Base-by-base conservation (phyloP, 1,139 yeast species). In the Taphrina deformans region DNA sequence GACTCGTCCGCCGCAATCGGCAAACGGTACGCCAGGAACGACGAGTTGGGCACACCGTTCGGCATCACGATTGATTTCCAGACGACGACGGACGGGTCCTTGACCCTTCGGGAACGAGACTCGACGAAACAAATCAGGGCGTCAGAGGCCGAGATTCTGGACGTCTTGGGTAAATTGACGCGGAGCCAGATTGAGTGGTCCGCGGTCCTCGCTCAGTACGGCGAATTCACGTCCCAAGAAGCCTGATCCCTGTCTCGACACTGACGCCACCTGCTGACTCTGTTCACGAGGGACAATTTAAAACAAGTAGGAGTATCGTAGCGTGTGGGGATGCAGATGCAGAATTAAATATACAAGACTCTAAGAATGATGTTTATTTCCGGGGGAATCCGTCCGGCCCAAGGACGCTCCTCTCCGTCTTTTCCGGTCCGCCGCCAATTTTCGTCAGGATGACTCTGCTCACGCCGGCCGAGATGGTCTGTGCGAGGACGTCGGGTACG, bases 11-110 rank as follows among this genome's bases (percentile, higher is more conserved):
- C 97, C 40, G 90, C 98, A 33, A 93, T 95, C 73, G 99, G 99
- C 80, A 90, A 92, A 82, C 88, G 99, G 80, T 95, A 95, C 75
- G 92, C 99, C 69, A 89, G 99, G 82, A 95, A 95, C 77, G 99
- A 95, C 78, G 99, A 95, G 80, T 85, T 95, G 77, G 99, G 99
- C 78, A 95, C 99, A 67, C 99, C 99, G 72, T 95, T 93, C 75
- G 99, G 99, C 78, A 85, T 95, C 77, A 95, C 99, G 70, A 88
- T 95, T 73, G 99, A 95, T 79, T 95, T 95, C 77, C 98, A 95
- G 70, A 87, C 97, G 64, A 84, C 88, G 69, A 85, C 88, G 76
- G 98, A 95, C 75, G 85, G 85, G 21, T 45, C 63, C 16, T 88
- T 95, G 70, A 95, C 99, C 56, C 83, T 95, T 75, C 90, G 99